Conservation (phyloP, 2,329 filamentous ascomycete species). For the Penicillium olsonii region DNA sequence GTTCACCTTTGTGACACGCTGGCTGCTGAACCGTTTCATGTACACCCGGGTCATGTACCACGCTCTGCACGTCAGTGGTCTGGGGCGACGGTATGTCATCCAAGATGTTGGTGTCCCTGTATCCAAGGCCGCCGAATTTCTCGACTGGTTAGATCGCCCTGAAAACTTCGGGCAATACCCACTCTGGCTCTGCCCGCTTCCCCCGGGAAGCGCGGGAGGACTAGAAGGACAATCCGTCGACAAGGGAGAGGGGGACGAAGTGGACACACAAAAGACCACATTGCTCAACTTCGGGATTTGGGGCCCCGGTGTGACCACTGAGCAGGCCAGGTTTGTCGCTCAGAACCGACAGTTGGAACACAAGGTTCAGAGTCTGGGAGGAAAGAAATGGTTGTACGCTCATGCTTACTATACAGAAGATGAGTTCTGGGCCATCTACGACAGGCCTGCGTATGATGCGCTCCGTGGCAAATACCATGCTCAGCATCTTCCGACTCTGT, state of each 20-base stretch:
- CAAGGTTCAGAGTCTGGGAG: conserved; percentile 68
- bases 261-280: not conserved
- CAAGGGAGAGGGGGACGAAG: not conserved
- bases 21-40: conserved; percentile 61
- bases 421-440: conserved; percentile 48
- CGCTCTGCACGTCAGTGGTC: conserved; percentile 60
- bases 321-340: conserved; percentile 60
- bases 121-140: conserved; percentile 52
- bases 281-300: conserved; percentile 68
- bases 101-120: conserved; percentile 65
- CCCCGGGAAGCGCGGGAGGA: conserved; percentile 9
- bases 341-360: conserved; percentile 72
- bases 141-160: conserved; percentile 51
- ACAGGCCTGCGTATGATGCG: conserved; percentile 39
- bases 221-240: conserved; percentile 3
- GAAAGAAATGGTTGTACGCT: conserved; percentile 85
- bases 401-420: conserved; percentile 77
- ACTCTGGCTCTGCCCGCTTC: conserved; percentile 59
- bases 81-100: conserved; percentile 59
- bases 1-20: conserved; percentile 62
- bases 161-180: conserved; percentile 53
- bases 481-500: conserved; percentile 34
- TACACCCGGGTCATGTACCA: conserved; percentile 65
- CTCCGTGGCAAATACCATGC: conserved; percentile 44
- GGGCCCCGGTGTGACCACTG: conserved; percentile 67